Evolutionary conservation across 306 rosid genomes (phyloP).

Genomic region (Aeschynomene evenia): DNA sequence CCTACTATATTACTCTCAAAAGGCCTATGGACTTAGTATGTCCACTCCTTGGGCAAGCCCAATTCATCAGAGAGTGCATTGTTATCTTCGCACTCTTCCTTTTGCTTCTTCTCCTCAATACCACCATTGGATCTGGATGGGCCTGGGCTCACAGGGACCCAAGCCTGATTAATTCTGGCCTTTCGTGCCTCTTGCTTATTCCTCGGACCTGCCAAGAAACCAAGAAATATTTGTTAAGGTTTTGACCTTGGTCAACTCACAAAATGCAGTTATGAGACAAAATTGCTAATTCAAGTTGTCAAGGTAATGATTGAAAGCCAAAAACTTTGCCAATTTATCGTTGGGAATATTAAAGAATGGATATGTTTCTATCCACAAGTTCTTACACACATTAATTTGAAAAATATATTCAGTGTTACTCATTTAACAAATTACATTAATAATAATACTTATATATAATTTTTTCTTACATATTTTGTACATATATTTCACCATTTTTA

Average conservation of each 20-base stretch:
- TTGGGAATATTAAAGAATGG: neutral
- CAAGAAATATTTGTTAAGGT: neutral
- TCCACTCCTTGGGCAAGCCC: slow-evolving; percentile 16
- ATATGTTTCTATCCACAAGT: neutral
- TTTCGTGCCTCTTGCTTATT: neutral
- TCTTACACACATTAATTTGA: neutral
- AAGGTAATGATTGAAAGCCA: neutral
- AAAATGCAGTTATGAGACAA: neutral
- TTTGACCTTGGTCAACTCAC: neutral
- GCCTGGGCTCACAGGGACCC: neutral
- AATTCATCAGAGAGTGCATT: neutral
- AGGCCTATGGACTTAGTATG: neutral
- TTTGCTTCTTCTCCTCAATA: neutral
- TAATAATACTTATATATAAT: too few species aligned
- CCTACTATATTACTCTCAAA: neutral
- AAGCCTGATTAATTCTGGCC: neutral
- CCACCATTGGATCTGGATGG: neutral
- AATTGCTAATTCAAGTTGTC: neutral
- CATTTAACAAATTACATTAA: too few species aligned
- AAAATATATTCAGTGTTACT: too few species aligned
- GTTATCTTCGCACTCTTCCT: too few species aligned
- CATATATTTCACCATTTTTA: too few species aligned
- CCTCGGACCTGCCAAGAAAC: neutral
- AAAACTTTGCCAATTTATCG: neutral
- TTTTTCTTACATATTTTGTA: too few species aligned